Base-by-base conservation (phyloP, 495 filamentous ascomycete genomes). In the Cercophora newfieldiana region DNA sequence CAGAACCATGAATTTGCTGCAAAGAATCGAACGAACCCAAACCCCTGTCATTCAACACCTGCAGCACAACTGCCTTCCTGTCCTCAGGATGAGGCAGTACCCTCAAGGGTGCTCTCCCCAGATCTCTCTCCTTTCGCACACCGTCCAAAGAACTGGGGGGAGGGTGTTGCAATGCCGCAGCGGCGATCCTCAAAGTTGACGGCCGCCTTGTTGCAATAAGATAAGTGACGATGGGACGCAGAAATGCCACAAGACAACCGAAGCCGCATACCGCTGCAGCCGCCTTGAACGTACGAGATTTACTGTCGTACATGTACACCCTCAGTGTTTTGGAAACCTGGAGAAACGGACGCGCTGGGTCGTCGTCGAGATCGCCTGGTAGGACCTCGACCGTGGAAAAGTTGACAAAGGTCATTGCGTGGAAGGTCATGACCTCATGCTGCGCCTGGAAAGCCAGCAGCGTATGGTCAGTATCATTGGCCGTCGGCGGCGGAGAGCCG, bases 371-470 rank as follows among this genome's bases (percentile, higher is more conserved):
- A 14, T 22, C 24, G 8, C 24, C 14, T 1, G 50, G 19, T 19
- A 16, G 25, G 50, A 26, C n/a, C 10, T 53, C 22, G 50, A 19
- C 22, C n/a, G 50, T 53, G 19, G 50, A 24, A 26, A 24, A 53
- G 50, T 53, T 53, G 50, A 53, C 24, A 26, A 53, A 26, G n/a
- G 50, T 53, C 50, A 53, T 53, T 7, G 21, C 50, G 50, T 53
- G 50, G 6, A 24, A 22, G 10, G 12, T 14, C 24, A 19, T 7
- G 8, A 22, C 50, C 4, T 22, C 7, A 19, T 53, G 50, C 50
- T 24, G 19, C 6, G 50, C 8, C 12, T 3, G 21, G 14, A 53
- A 53, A 2, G 14, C 6, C 19, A 7, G 10, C 8, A 53, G 25
- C 24, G 5, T 16, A 4, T 51, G 4, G 21, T 51, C 48, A 24